A percentile compares a stretch with the other conserved stretches of the same genome.
Conservation (phyloP, 108 stramenopile species). For the Aureococcus anophagefferens region DNA sequence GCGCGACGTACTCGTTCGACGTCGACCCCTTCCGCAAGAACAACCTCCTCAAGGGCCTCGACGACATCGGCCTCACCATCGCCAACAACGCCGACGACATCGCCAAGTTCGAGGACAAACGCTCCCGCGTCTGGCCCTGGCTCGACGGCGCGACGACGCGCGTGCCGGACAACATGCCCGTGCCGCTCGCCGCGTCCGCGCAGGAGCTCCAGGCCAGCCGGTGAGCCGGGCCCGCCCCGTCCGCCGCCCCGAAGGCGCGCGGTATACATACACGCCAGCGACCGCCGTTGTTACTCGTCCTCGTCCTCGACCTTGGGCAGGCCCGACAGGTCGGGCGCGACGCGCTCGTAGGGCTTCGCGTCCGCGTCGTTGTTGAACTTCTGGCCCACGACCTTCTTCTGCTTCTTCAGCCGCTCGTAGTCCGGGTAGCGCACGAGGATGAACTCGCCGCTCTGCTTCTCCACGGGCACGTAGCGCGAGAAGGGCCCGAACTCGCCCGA, state of each 20-base stretch:
- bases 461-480: neutral
- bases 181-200: too few relatives aligned
- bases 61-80: conserved; percentile 84
- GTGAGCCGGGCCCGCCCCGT: too few relatives aligned
- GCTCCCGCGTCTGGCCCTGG: conserved; percentile 70
- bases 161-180: too few relatives aligned
- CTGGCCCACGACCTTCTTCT: neutral
- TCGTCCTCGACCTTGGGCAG: too few relatives aligned
- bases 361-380: too few relatives aligned
- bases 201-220: too few relatives aligned
- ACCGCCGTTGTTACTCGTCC: too few relatives aligned
- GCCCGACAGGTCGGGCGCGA: too few relatives aligned
- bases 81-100: conserved; percentile 76
- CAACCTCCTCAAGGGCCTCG: conserved; percentile 77
- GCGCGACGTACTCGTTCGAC: conserved; percentile 65
- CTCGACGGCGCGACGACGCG: conserved; percentile 66
- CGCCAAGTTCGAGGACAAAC: conserved; percentile 55
- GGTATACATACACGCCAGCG: too few relatives aligned
- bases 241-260: too few relatives aligned
- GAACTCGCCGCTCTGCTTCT: neutral
- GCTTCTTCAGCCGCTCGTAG: neutral
- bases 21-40: conserved; percentile 79
- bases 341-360: too few relatives aligned
- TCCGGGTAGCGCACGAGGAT: neutral
- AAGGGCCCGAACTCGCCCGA: neutral